phyloP scores from a whole-genome alignment of 2,329 filamentous ascomycete species.

The Colletotrichum agaves region DNA sequence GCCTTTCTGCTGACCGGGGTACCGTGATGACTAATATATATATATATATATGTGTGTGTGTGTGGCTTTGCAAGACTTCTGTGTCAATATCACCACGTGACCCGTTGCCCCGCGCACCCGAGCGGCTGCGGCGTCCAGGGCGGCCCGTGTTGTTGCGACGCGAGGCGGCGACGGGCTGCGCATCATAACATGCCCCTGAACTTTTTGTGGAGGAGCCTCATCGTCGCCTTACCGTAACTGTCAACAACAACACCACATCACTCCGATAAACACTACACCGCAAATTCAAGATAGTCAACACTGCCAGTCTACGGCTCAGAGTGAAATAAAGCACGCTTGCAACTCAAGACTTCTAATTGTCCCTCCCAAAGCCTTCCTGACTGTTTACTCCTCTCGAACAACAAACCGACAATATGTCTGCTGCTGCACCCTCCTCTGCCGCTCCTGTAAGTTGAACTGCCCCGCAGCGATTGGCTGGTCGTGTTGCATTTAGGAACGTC shows the following conservation, averaged over 20 bases:
- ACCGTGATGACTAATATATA: background rate
- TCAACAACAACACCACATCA: slow-evolving; percentile 29
- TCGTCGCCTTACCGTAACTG: slow-evolving; percentile 15
- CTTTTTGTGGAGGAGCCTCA: slow-evolving; percentile 30
- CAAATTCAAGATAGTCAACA: background rate
- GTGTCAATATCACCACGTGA: slow-evolving; percentile 13
- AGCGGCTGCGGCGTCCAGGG: background rate
- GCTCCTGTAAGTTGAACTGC: slow-evolving; percentile 16
- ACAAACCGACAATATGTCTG: slow-evolving; percentile 25
- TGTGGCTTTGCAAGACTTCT: background rate
- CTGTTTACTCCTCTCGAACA: background rate
- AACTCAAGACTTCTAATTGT: background rate
- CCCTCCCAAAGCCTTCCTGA: background rate
- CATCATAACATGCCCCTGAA: slow-evolving; percentile 29
- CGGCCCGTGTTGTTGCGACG: slow-evolving; percentile 24
- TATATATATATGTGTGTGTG: no score
- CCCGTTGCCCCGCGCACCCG: slow-evolving; percentile 36
- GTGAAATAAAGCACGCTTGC: background rate
- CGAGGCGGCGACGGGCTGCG: slow-evolving; percentile 21
- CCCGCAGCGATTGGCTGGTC: background rate
- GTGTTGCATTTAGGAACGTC: background rate
- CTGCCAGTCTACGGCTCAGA: no score
- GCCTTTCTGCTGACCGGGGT: background rate
- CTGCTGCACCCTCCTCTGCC: slow-evolving; percentile 14
- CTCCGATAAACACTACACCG: slow-evolving; percentile 2